phyloP scores from a whole-genome alignment of 164 flowering plant genomes.

The Magnolia officinalis region DNA sequence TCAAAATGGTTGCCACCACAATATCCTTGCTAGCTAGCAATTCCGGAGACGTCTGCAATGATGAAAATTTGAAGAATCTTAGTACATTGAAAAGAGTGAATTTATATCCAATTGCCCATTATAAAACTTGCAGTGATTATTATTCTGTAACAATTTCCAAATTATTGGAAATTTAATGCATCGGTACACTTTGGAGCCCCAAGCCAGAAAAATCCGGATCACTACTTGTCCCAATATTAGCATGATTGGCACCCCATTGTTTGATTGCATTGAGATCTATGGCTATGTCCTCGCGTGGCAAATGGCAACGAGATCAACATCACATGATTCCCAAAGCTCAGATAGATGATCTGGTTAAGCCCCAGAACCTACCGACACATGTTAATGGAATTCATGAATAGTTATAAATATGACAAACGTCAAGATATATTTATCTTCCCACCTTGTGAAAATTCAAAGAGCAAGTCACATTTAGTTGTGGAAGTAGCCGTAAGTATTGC shows the following conservation, averaged over 20 bases:
- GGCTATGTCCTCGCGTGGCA: neutral
- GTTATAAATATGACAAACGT: neutral
- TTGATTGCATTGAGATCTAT: neutral
- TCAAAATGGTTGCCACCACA: slow-evolving; percentile 66
- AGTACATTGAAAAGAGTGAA: neutral
- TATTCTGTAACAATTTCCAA: neutral
- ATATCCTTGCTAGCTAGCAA: slow-evolving; percentile 63
- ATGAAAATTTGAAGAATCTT: slow-evolving; percentile 10
- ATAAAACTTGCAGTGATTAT: neutral
- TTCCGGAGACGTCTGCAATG: slow-evolving; percentile 64
- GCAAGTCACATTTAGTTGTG: slow-evolving; percentile 73
- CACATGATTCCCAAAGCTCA: slow-evolving; percentile 3
- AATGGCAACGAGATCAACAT: neutral
- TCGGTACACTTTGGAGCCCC: neutral
- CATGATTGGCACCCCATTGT: neutral
- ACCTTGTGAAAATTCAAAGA: slow-evolving; percentile 82
- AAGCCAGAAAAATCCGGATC: neutral
- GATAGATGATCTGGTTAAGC: neutral
- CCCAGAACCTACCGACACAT: slow-evolving; percentile 2
- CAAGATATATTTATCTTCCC: neutral
- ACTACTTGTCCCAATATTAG: neutral
- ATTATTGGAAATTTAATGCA: neutral
- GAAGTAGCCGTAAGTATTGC: slow-evolving; percentile 66
- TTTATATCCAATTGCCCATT: neutral
- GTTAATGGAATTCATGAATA: neutral